These are phyloP conservation scores for Hypoxylon lenormandii DNA, from an alignment of 495 filamentous ascomycete genomes.

Conservation along the genomic window DNA sequence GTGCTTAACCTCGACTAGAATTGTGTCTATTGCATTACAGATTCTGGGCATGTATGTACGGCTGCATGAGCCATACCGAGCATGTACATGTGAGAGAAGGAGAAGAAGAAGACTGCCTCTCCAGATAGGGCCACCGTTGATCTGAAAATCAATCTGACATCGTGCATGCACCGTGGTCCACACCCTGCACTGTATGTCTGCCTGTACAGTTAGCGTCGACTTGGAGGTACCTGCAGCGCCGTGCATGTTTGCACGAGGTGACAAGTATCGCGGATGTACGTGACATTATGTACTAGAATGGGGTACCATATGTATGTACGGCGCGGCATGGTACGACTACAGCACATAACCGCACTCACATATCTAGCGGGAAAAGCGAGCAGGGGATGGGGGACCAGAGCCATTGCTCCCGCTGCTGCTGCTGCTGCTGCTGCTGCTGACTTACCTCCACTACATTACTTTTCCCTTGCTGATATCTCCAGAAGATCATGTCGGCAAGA, in stretches of 20 bases:
- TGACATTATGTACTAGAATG: slow-evolving; percentile 35
- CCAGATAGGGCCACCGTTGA: slow-evolving; percentile 47
- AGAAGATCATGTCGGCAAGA: slow-evolving; percentile 31
- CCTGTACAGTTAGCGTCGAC: slow-evolving; percentile 33
- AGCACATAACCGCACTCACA: slow-evolving; percentile 49
- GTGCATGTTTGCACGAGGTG: slow-evolving; percentile 24
- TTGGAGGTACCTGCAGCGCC: slow-evolving; percentile 25
- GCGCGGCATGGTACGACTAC: slow-evolving; percentile 47
- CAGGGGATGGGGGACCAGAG: slow-evolving; percentile 33
- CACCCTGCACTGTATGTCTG: slow-evolving; percentile 44
- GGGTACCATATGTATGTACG: slow-evolving; percentile 46
- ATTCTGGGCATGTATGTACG: slow-evolving; percentile 21
- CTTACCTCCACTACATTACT: slow-evolving; percentile 21
- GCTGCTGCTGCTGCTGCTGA: slow-evolving; percentile 30
- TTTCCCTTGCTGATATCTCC: slow-evolving; percentile 24
- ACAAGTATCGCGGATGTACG: slow-evolving; percentile 37
- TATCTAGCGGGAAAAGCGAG: slow-evolving; percentile 45
- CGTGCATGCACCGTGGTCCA: slow-evolving; percentile 52
- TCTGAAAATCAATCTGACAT: slow-evolving; percentile 55
- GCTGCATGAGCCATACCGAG: slow-evolving; percentile 24
- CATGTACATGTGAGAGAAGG: slow-evolving; percentile 19
- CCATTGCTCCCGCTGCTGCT: slow-evolving; percentile 36
- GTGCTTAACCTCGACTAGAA: slow-evolving; percentile 5
- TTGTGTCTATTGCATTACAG: slow-evolving; percentile 10
- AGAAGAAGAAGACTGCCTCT: slow-evolving; percentile 23